These are phyloP conservation scores for Xylaria sp. DNA, from an alignment of 2,329 filamentous ascomycete genomes.

Conservation along the genomic window DNA sequence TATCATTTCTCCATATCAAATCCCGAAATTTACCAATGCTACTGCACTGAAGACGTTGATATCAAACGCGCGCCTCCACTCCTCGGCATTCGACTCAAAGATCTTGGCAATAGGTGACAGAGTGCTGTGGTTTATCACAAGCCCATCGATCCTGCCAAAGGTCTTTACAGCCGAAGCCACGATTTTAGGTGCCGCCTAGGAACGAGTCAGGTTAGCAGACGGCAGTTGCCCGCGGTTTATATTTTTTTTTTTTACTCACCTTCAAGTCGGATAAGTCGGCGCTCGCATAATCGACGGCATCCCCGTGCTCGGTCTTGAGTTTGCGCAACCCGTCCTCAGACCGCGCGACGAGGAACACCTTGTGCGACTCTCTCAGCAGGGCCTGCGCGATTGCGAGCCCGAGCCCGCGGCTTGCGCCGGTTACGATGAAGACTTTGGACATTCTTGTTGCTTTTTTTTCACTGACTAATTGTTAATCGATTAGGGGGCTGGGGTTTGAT, in stretches of 20 bases:
- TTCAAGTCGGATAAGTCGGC: slow-evolving; percentile 65
- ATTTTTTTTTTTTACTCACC: slow-evolving; percentile 47
- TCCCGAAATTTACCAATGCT: slow-evolving; percentile 68
- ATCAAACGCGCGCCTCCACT: slow-evolving; percentile 81
- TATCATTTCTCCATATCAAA: background rate
- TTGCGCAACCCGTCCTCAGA: slow-evolving; percentile 59
- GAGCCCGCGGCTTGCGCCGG: slow-evolving; percentile 71
- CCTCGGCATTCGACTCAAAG: slow-evolving; percentile 71
- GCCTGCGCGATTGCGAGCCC: slow-evolving; percentile 65
- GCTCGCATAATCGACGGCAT: slow-evolving; percentile 64
- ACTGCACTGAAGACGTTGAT: slow-evolving; percentile 88
- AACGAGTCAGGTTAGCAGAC: background rate
- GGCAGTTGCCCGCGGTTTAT: background rate
- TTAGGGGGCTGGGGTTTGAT: background rate
- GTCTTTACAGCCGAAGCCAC: slow-evolving; percentile 71
- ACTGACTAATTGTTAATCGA: background rate
- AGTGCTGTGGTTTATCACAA: slow-evolving; percentile 89
- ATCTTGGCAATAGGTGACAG: slow-evolving; percentile 80
- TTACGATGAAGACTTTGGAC: slow-evolving; percentile 75
- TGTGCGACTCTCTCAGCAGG: slow-evolving; percentile 64
- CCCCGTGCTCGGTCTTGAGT: slow-evolving; percentile 62
- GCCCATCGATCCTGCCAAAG: slow-evolving; percentile 79
- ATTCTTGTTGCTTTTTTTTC: background rate
- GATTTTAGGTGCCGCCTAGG: slow-evolving; percentile 66
- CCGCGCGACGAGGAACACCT: slow-evolving; percentile 68